Base-by-base conservation (phyloP, 2,329 filamentous ascomycete genomes). In the Ampelomyces quisqualis region DNA sequence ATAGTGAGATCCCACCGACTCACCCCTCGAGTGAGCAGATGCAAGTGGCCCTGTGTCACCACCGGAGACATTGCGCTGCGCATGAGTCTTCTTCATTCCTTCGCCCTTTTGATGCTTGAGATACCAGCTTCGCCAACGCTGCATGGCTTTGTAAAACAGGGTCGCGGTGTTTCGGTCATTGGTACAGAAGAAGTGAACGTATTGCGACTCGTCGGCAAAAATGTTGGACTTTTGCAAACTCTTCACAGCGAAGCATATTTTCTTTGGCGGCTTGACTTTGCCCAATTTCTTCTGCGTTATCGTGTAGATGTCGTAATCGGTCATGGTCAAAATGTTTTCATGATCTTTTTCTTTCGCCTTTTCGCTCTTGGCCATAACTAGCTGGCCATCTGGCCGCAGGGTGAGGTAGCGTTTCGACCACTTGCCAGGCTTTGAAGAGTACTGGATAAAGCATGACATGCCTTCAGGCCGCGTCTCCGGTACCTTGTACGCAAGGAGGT, bases 81-180 rank as follows among this genome's bases (percentile, higher is more conserved):
- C 62, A 14, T 51, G 57, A 13, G 57, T 57, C 41, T 64, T 69
- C 14, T 65, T 58, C 53, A 73, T 62, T n/a, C 73, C 74, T 39
- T 78, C 77, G 13, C 82, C 81, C 60, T 85, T 78, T 46, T 82
- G 82, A 54, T 88, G 84, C 29, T 88, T 85, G 6, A 96, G 71
- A 60, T 95, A 95, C 89, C 90, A 95, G 66, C 88, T 94, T 43
- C 91, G 81, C 90, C 90, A 96, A 26, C 72, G 72, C 47, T 95
- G 89, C 1, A 95, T 77, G 17, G 78, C 77, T 11, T 78, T 74
- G 58, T 86, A 83, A 70, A 91, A 95, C 10, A 73, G 71, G n/a
- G 78, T 76, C 1, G 87, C 88, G 1, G 82, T 68, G 1, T 72
- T 65, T 4, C 77, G 72, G 55, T 96, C 88, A 30, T 88, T 88